Evolutionary conservation across 768 basidiomycete species (phyloP).

Genomic region (Erythrobasidium yunnanense): DNA sequence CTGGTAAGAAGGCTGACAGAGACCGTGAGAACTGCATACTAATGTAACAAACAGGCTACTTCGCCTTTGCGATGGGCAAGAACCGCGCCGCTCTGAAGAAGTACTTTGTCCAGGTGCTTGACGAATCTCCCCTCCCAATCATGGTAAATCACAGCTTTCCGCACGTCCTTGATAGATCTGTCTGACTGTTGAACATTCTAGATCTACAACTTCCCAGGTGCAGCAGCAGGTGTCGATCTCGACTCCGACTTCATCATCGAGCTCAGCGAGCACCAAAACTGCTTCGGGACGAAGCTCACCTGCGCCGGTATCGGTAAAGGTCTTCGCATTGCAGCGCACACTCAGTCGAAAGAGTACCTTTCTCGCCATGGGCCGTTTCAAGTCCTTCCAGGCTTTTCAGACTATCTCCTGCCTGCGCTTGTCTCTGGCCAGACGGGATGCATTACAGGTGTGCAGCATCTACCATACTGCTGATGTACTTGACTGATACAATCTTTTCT

Average conservation of each 20-base stretch:
- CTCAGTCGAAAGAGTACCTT: constrained; percentile 40
- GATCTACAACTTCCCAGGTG: constrained; percentile 68
- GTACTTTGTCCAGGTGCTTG: constrained; percentile 48
- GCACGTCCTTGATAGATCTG: constrained; percentile 48
- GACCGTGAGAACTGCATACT: too few species aligned
- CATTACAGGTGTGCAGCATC: constrained; percentile 47
- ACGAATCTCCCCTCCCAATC: constrained; percentile 47
- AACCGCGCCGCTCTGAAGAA: constrained; percentile 40
- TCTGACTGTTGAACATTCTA: neutral
- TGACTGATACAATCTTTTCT: constrained; percentile 19
- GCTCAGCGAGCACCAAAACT: constrained; percentile 67
- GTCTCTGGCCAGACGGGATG: constrained; percentile 55
- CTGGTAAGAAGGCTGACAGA: too few species aligned
- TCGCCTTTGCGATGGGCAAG: constrained; percentile 52
- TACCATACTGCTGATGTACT: neutral
- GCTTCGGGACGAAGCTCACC: constrained; percentile 71
- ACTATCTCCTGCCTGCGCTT: constrained; percentile 55
- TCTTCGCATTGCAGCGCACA: constrained; percentile 57
- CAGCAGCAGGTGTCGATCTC: constrained; percentile 58
- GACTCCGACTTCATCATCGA: constrained; percentile 64
- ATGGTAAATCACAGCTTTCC: constrained; percentile 51
- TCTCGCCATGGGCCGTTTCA: constrained; percentile 38
- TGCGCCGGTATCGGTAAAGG: constrained; percentile 78
- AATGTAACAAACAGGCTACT: too few species aligned
- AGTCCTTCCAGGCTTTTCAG: constrained; percentile 65